Evolutionary conservation across 371 early-diverging fungal genomes (phyloP).

Genomic region (Mucor sp.): DNA sequence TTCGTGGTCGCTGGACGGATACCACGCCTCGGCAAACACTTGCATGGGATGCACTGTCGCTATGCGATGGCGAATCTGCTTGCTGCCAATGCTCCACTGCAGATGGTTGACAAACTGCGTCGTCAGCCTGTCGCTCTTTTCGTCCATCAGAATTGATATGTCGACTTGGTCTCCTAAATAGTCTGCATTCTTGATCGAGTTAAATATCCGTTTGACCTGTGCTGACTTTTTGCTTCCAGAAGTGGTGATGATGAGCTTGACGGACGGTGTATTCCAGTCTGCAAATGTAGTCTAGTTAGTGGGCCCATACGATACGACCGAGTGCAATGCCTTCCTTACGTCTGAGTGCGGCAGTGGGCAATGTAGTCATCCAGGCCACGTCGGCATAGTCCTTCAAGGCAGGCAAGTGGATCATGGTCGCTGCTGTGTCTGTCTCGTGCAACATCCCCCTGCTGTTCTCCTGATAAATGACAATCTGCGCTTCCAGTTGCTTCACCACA

Average conservation of each 20-base stretch:
- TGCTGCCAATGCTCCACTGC: conserved; percentile 54
- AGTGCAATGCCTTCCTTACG: conserved; percentile 51
- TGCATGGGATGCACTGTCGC: conserved; percentile 54
- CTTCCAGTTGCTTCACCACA: conserved; percentile 18
- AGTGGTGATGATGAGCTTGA: conserved; percentile 2
- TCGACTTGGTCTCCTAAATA: conserved; percentile 59
- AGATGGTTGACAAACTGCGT: conserved; percentile 49
- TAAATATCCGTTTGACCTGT: neutral
- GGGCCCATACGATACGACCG: no score
- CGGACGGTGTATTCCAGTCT: conserved; percentile 9
- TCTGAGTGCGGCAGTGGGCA: conserved; percentile 52
- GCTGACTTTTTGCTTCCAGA: neutral
- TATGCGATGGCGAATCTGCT: conserved; percentile 59
- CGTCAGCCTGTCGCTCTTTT: conserved; percentile 51
- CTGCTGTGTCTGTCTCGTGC: neutral
- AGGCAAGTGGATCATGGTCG: conserved; percentile 7
- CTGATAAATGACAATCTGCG: conserved; percentile 19
- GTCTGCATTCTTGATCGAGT: conserved; percentile 40
- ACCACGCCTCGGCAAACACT: conserved; percentile 66
- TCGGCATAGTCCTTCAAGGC: neutral
- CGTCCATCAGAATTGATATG: conserved; percentile 60
- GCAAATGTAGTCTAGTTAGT: no score
- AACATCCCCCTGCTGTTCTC: conserved; percentile 18
- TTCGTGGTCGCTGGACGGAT: conserved; percentile 57
- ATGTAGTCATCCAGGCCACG: conserved; percentile 50